These are phyloP conservation scores for Xerocomellus chrysenteron DNA, from an alignment of 768 basidiomycete genomes.

Conservation along the genomic window DNA sequence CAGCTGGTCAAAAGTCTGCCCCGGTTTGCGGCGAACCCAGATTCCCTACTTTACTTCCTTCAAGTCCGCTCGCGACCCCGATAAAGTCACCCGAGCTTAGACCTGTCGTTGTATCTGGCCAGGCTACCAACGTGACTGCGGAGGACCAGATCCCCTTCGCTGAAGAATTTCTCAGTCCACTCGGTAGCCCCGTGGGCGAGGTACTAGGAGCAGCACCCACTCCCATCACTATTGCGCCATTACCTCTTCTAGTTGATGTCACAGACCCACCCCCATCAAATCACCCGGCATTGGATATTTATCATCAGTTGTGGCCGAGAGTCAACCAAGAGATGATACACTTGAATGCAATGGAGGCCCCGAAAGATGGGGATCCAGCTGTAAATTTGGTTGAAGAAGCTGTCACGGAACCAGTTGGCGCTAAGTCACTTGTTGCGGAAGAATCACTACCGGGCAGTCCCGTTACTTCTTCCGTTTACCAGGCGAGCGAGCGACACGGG, in stretches of 20 bases:
- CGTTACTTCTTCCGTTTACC: slow-evolving; percentile 11
- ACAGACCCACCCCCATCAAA: slow-evolving; percentile 4
- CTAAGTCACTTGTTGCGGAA: slow-evolving; percentile 31
- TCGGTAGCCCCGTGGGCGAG: slow-evolving; percentile 17
- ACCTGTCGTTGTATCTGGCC: neutral
- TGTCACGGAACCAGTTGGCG: neutral
- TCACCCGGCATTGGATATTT: slow-evolving; percentile 15
- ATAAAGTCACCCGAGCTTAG: neutral
- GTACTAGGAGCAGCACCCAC: neutral
- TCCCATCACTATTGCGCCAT: neutral
- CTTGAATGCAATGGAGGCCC: slow-evolving; percentile 20
- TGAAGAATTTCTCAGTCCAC: slow-evolving; percentile 28
- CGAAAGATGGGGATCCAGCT: neutral
- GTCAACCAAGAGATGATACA: slow-evolving; percentile 39
- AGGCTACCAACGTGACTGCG: neutral
- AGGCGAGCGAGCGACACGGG: neutral
- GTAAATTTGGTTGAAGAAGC: neutral
- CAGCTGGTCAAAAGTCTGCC: neutral
- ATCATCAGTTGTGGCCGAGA: slow-evolving; percentile 35
- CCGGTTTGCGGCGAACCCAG: neutral
- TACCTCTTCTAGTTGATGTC: slow-evolving; percentile 12
- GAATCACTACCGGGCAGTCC: slow-evolving; percentile 31
- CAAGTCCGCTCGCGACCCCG: neutral
- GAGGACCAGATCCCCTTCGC: slow-evolving; percentile 1
- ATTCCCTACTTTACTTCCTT: neutral